Evolutionary conservation across 148 eudicot genomes (phyloP).

Genomic region (Bassia scoparia): DNA sequence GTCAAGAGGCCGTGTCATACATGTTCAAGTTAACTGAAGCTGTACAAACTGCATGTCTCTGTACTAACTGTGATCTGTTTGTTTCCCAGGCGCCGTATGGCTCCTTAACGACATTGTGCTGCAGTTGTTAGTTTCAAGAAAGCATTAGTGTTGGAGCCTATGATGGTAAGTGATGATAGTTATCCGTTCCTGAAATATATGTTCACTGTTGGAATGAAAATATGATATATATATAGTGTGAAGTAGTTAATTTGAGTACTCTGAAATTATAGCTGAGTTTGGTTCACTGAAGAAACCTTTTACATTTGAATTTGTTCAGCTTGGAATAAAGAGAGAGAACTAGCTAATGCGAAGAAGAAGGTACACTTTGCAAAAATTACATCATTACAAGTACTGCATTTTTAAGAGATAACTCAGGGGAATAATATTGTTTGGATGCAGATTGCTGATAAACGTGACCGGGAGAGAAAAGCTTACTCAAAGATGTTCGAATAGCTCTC

Average conservation of each 20-base stretch:
- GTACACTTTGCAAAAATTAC: conserved; percentile 24
- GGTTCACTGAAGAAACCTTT: conserved; percentile 3
- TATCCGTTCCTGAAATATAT: background rate
- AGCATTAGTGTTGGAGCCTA: conserved; percentile 81
- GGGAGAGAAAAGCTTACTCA: conserved; percentile 58
- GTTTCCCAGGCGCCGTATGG: conserved; percentile 65
- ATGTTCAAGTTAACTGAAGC: background rate
- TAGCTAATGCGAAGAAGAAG: conserved; percentile 69
- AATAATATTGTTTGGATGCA: conserved; percentile 24
- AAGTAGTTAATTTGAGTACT: no score
- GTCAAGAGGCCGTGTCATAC: background rate
- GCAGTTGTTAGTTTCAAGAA: conserved; percentile 75
- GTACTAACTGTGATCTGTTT: background rate
- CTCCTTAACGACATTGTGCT: conserved; percentile 85
- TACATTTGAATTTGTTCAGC: conserved; percentile 35
- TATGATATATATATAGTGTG: background rate
- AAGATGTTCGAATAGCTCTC: conserved; percentile 43
- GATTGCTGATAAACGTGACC: conserved; percentile 62
- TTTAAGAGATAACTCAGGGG: background rate
- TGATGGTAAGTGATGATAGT: conserved; percentile 61
- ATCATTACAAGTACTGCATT: background rate
- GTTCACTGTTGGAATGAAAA: background rate
- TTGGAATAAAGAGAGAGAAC: conserved; percentile 69
- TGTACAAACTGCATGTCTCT: background rate
- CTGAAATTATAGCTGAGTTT: background rate